Evolutionary conservation across 371 early-diverging fungal genomes (phyloP), one percentile per base, ranked within the genome.

Genomic region (Rhizopus arrhizus): DNA sequence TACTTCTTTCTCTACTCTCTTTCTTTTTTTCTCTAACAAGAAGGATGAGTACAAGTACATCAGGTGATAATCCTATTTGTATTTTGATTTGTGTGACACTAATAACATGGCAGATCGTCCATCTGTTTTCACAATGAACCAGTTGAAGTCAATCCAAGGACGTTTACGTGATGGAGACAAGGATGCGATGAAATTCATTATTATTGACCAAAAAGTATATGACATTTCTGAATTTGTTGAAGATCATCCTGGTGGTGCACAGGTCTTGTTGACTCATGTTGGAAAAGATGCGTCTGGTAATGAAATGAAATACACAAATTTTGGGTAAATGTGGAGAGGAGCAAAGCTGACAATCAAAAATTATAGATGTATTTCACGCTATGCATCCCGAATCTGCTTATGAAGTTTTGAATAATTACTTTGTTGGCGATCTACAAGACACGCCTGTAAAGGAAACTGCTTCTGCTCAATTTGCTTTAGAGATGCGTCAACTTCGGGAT

Each of bases 161-260:
- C 57, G 59, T 34, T 61, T 68, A 31, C 80, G 76, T 53, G 82
- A 83, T 65, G 77, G 79, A 51, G 77, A 80, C 28, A 61, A 69
- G n/a, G 73, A 76, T 51, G 78, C 80, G 38, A 80, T 75, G 66
- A 68, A 76, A 42, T 89, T 81, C 70, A 81, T 90, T 47, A 83
- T 93, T 60, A 89, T 94, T 66, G 86, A 92, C 66, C 83, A 85
- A 68, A 90, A 91, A 67, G 88, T 95, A 10, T 95, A 94, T 65
- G 94, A 96, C 82, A 81, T 95, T 22, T 85, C 88, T 13, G 91
- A 91, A 28, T 94, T 95, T 70, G 67, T 88, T 42, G 75, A 76
- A 54, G 88, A 86, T 62, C 96, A 96, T 71, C 96, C 96, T 41
- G 96, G 96, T 56, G 94, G 93, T 59, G 77, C 74, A 22, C 66